Conservation (phyloP, 2,329 filamentous ascomycete genomes). For the Biscogniauxia sp. region DNA sequence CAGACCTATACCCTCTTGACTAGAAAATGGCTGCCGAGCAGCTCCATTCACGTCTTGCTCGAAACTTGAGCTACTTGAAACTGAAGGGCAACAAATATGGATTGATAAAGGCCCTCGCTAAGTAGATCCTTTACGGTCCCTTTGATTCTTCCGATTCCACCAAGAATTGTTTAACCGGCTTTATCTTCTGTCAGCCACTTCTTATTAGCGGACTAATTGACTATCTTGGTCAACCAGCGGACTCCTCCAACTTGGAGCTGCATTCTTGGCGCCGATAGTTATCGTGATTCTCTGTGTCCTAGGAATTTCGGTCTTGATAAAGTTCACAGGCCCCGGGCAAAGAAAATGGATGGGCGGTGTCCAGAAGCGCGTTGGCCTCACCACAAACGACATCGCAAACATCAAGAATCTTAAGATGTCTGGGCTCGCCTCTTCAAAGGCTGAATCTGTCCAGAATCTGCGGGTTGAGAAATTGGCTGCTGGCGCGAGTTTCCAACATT, state of each 20-base stretch:
- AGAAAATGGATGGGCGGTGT: conserved; percentile 36
- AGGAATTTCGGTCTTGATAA: conserved; percentile 22
- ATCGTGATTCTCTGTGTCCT: conserved; percentile 34
- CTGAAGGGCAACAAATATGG: conserved; percentile 13
- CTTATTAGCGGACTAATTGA: conserved; percentile 32
- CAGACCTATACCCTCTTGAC: conserved; percentile 36
- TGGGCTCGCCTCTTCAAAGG: conserved; percentile 32
- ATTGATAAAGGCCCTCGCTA: conserved; percentile 11
- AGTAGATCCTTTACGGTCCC: conserved; percentile 17
- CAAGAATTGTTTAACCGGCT: conserved; percentile 28
- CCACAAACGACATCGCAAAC: conserved; percentile 34
- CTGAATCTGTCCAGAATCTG: conserved; percentile 30
- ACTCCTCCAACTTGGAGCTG: conserved; percentile 38
- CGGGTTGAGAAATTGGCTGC: conserved; percentile 37
- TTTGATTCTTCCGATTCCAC: conserved; percentile 26
- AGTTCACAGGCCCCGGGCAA: conserved; percentile 27
- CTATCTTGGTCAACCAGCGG: conserved; percentile 27
- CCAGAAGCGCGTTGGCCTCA: conserved; percentile 32
- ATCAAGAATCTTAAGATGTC: conserved; percentile 44
- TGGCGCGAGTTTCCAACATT: conserved; percentile 30
- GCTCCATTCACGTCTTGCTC: conserved; percentile 18
- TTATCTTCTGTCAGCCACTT: conserved; percentile 35
- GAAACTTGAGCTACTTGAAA: conserved; percentile 9
- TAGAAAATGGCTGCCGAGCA: conserved; percentile 13
- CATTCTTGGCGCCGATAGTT: conserved; percentile 46